Base-by-base conservation (phyloP, 176 grass and related monocot species). In the Paspalum vaginatum region DNA sequence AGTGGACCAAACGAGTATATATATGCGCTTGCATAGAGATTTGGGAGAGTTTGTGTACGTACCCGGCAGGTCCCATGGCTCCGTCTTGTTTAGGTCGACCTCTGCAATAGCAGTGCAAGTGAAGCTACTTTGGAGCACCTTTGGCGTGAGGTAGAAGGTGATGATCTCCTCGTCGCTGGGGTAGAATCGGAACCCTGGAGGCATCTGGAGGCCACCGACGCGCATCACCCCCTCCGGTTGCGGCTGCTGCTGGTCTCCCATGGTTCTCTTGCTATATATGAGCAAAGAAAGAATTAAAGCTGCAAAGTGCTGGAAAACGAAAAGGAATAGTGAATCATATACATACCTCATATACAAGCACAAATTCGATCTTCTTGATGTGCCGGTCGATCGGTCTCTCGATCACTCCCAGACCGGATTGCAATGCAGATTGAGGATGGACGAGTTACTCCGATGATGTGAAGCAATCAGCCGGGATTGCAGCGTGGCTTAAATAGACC, bases 11-110 rank as follows among this genome's bases (percentile, higher is more conserved):
- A 32, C 32, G 32, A 32, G 32, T 32, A 32, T 32, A 32, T 32
- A 32, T 32, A 32, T 32, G 3, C 3, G 32, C 32, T 32, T 32
- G 32, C 32, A 32, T 32, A 32, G 32, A 32, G 32, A 32, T 32
- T 32, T 32, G 32, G 32, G 32, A 32, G 32, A 32, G 32, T n/a
- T n/a, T n/a, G 14, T 9, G 17, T 42, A 18, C 2, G 18, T 85
- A 93, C 87, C 20, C 10, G 79, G 87, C 13, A 95, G 85, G 6
- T 95, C 93, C 93, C 93, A 95, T 58, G 87, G 90, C 70, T 95
- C 93, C 0, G 38, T 90, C 79, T 86, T 95, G 61, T 95, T 92
- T 6, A 95, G 55, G 53, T 92, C 79, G 7, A 85, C 85, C 18
- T 90, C 93, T 41, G 70, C 82, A 5, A 97, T 72, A 42, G 80